Conservation (phyloP, 2,329 filamentous ascomycete genomes). For the Pochonia chlamydosporia region DNA sequence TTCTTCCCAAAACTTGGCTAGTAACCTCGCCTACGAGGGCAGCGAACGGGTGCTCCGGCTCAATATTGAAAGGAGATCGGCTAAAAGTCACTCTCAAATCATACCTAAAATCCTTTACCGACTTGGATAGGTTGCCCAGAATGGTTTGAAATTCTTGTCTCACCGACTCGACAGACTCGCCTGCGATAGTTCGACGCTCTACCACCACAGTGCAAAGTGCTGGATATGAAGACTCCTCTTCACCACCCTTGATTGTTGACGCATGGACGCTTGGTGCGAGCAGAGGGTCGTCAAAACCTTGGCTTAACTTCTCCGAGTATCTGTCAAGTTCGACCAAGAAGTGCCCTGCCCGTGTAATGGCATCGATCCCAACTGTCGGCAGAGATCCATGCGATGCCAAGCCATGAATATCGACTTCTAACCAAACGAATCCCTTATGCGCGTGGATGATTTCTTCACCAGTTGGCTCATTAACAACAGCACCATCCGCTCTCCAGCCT, state of each 20-base stretch:
- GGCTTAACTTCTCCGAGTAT: conserved; percentile 28
- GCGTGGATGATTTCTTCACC: conserved; percentile 33
- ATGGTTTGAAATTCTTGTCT: conserved; percentile 30
- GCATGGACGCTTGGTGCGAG: conserved; percentile 40
- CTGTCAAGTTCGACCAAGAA: conserved; percentile 40
- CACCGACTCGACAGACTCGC: conserved; percentile 33
- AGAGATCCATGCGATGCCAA: conserved; percentile 37
- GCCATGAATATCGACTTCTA: conserved; percentile 36
- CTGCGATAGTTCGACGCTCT: conserved; percentile 42
- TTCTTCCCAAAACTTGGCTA: conserved; percentile 17
- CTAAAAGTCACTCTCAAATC: conserved; percentile 33
- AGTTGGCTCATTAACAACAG: conserved; percentile 44
- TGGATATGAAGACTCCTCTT: conserved; percentile 47
- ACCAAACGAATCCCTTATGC: conserved; percentile 46
- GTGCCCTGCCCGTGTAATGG: conserved; percentile 40
- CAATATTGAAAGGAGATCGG: conserved; percentile 36
- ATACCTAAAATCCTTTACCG: conserved; percentile 33
- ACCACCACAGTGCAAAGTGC: conserved; percentile 40
- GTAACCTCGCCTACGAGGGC: conserved; percentile 23
- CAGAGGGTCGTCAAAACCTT: conserved; percentile 20
- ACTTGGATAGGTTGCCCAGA: conserved; percentile 24
- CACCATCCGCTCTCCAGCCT: conserved; percentile 48
- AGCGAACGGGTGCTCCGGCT: conserved; percentile 34
- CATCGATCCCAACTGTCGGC: conserved; percentile 40
- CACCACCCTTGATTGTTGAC: conserved; percentile 41